These are phyloP conservation scores for Neltuma alba DNA, from an alignment of 306 rosid species.

Conservation along the genomic window DNA sequence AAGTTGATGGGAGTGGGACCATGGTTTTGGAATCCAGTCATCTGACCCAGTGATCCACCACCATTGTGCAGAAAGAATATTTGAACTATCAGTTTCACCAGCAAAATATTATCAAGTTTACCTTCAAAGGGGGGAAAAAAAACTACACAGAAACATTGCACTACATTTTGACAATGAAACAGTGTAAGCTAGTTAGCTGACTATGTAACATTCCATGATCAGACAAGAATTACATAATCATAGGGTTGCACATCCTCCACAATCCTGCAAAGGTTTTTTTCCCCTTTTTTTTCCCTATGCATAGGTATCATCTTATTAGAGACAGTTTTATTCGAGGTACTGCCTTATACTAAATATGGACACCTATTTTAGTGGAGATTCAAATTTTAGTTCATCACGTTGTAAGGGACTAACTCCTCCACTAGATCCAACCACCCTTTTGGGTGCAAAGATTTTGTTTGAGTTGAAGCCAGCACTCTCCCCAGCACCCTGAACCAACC, in stretches of 20 bases:
- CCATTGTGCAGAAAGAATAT: slow-evolving; percentile 44
- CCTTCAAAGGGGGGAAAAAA: neutral
- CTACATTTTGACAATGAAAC: neutral
- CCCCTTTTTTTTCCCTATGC: too few species aligned
- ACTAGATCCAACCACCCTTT: too few species aligned
- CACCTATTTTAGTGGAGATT: too few species aligned
- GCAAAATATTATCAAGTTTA: slow-evolving; percentile 10
- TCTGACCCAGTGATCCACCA: slow-evolving; percentile 37
- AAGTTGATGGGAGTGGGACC: slow-evolving; percentile 16
- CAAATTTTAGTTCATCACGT: too few species aligned
- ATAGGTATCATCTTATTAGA: too few species aligned
- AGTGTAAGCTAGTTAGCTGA: slow-evolving; percentile 1
- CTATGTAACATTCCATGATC: neutral
- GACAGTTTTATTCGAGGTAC: too few species aligned
- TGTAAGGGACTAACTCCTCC: too few species aligned
- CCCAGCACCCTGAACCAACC: neutral
- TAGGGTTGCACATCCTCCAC: neutral
- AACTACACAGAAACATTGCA: neutral
- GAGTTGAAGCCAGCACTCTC: neutral
- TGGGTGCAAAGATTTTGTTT: too few species aligned
- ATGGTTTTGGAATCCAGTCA: slow-evolving; percentile 42
- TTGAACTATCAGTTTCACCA: slow-evolving; percentile 1
- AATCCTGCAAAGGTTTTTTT: neutral
- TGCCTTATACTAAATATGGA: too few species aligned
- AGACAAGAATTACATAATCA: neutral